These are phyloP conservation scores for Physcomitrium patens DNA, from an alignment of 225 moss, liverwort and hornwort genomes.

Conservation along the genomic window DNA sequence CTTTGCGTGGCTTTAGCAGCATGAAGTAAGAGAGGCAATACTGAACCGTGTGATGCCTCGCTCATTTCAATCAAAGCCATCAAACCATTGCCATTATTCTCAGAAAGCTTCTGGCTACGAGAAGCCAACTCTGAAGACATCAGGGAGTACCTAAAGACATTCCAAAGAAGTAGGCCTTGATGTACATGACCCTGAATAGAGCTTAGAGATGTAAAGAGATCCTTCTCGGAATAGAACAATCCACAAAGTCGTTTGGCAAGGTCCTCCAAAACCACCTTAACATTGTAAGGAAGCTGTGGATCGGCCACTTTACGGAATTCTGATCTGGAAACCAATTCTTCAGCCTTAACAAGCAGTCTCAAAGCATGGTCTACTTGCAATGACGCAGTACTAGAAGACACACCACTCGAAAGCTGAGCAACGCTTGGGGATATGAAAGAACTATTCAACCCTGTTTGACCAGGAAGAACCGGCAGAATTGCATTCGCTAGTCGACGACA, in stretches of 20 bases:
- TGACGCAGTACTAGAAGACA: conserved; percentile 36
- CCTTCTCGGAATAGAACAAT: conserved; percentile 70
- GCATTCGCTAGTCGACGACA: conserved; percentile 94
- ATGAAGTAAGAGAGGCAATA: conserved; percentile 82
- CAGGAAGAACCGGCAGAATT: conserved; percentile 75
- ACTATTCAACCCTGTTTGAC: conserved; percentile 43
- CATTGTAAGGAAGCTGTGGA: conserved; percentile 73
- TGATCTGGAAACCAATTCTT: conserved; percentile 71
- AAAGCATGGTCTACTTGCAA: conserved; percentile 73
- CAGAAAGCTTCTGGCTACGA: conserved; percentile 57
- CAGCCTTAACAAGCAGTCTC: conserved; percentile 75
- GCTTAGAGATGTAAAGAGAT: conserved; percentile 50
- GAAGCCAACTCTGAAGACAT: conserved; percentile 89
- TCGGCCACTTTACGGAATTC: conserved; percentile 78
- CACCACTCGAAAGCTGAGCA: conserved; percentile 33
- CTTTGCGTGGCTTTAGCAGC: conserved; percentile 82
- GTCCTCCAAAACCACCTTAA: conserved; percentile 73
- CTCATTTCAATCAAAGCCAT: conserved; percentile 74
- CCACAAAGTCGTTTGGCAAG: conserved; percentile 71
- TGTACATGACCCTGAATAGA: conserved; percentile 65
- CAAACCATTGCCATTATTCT: conserved; percentile 63
- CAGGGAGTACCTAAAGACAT: conserved; percentile 85
- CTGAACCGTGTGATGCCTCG: conserved; percentile 83
- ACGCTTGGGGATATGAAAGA: conserved; percentile 37
- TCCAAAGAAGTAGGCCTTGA: conserved; percentile 89